phyloP scores from a whole-genome alignment of 179 eudicot species.

The Silene vulgaris region DNA sequence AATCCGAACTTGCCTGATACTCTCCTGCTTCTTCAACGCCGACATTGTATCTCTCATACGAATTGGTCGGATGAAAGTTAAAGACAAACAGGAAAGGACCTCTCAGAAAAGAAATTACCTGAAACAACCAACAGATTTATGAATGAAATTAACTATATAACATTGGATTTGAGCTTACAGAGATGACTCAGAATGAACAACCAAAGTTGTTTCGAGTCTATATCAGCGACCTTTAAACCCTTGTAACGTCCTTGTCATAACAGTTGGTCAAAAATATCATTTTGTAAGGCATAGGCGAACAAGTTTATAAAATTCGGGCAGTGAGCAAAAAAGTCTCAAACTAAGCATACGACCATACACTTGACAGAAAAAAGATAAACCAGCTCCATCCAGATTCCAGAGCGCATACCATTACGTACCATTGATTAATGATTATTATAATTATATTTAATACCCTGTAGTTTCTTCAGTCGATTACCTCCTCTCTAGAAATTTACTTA shows the following conservation, averaged over 20 bases:
- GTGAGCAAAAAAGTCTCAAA: too few relatives aligned
- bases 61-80: constrained; percentile 77
- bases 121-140: constrained; percentile 18
- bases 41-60: constrained; percentile 59
- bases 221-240: neutral
- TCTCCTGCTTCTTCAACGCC: constrained; percentile 99
- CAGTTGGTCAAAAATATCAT: neutral
- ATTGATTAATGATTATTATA: too few relatives aligned
- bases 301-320: neutral
- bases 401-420: neutral
- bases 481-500: neutral
- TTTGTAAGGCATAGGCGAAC: neutral
- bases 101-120: constrained; percentile 83
- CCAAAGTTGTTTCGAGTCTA: neutral
- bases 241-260: neutral
- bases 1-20: constrained; percentile 60
- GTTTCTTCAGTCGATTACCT: neutral
- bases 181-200: neutral
- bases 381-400: neutral
- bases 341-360: neutral
- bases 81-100: constrained; percentile 80
- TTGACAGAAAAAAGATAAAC: neutral
- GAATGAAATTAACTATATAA: neutral
- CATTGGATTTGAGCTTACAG: neutral
- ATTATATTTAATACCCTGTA: neutral